Base-by-base conservation (phyloP, 2,329 filamentous ascomycete genomes). In the Fonsecaea nubica region DNA sequence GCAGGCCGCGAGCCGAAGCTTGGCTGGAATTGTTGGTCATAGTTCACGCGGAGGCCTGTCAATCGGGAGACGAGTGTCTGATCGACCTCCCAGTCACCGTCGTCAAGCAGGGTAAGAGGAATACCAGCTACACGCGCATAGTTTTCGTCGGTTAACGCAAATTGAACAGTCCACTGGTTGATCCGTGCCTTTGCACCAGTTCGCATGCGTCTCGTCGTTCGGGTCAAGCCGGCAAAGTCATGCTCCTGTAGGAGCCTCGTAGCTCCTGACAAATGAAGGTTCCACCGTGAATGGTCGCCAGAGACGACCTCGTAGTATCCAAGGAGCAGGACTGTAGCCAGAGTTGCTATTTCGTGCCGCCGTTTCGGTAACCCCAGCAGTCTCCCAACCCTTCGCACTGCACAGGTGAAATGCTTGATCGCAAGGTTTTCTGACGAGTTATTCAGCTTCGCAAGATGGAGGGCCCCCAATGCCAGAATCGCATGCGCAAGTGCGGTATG, bases 281-380 rank as follows among this genome's bases (percentile, higher is more conserved):
- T 95, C 95, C 95, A 99, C 77, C 97, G 97, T 63, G 90, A 89
- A 74, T 98, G 94, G 72, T 99, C 94, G 25, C 93, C 94, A 40
- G 90, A 91, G 89, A 94, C 95, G 18, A 97, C 92, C 77, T 98
- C 95, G 74, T 96, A 98, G 76, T 93, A 98, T 0, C 89, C 92
- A 7, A 99, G 84, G 7, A 98, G 81, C 40, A 97, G 82, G 0
- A 92, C 93, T 1, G 93, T 93, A 7, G 93, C 94, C n/a, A 98
- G 81, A 0, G 93, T 97, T 1, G 92, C 88, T 8, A 92, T 86
- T 63, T 92, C 88, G 8, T 89, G 88, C 61, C 93, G 87, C 72
- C 89, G 88, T 54, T 83, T 84, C 0, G 88, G 83, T 32, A 91
- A 86, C 55, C 87, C 87, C 33, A 98, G 90, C 56, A 90, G 91